Conservation (phyloP, 2,329 filamentous ascomycete genomes). For the Claviceps quebecensis region DNA sequence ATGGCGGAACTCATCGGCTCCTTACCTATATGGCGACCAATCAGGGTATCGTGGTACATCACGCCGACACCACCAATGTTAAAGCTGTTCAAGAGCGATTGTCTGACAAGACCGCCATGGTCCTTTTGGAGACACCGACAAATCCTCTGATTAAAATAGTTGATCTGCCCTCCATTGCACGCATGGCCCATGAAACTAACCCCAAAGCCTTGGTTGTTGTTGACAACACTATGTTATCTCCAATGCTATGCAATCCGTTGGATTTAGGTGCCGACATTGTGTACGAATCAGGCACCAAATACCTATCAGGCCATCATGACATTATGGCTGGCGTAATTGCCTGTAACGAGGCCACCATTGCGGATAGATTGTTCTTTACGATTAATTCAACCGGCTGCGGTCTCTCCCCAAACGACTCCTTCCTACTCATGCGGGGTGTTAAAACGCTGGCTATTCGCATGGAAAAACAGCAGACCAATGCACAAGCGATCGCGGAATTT, state of each 20-base stretch:
- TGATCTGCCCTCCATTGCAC: slow-evolving; percentile 71
- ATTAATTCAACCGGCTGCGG: slow-evolving; percentile 96
- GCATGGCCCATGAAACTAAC: slow-evolving; percentile 63
- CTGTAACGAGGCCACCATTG: slow-evolving; percentile 67
- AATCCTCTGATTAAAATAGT: slow-evolving; percentile 98
- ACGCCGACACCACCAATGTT: slow-evolving; percentile 81
- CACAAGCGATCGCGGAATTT: slow-evolving; percentile 81
- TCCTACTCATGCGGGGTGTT: slow-evolving; percentile 85
- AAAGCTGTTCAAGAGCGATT: slow-evolving; percentile 56
- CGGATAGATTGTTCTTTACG: slow-evolving; percentile 86
- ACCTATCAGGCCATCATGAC: slow-evolving; percentile 94
- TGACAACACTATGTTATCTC: slow-evolving; percentile 98
- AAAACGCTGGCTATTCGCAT: slow-evolving; percentile 96
- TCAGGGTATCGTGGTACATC: slow-evolving; percentile 84
- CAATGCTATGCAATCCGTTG: slow-evolving; percentile 83
- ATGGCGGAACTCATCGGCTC: slow-evolving; percentile 87
- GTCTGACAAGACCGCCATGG: slow-evolving; percentile 77
- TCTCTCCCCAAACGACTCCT: slow-evolving; percentile 87
- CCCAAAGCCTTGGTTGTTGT: slow-evolving; percentile 72
- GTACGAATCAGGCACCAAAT: slow-evolving; percentile 97
- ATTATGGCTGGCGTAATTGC: slow-evolving; percentile 97
- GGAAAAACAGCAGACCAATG: slow-evolving; percentile 95
- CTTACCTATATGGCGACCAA: slow-evolving; percentile 84
- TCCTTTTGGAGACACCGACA: slow-evolving; percentile 88
- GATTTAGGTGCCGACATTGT: slow-evolving; percentile 91